Evolutionary conservation across 192 early-diverging fungal genomes (phyloP).

Genomic region (Coemansia asiatica): DNA sequence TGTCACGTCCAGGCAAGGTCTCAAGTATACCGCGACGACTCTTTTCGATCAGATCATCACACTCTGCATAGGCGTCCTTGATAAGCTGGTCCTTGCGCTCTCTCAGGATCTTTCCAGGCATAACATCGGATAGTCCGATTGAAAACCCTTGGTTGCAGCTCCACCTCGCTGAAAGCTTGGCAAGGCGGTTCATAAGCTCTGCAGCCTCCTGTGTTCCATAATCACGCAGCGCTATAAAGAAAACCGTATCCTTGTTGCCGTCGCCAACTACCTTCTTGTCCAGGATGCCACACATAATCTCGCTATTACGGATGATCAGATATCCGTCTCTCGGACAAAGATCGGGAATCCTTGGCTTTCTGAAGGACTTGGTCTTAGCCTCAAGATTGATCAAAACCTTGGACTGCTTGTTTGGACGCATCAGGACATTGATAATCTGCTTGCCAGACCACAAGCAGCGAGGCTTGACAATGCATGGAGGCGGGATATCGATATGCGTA

Average conservation of each 20-base stretch:
- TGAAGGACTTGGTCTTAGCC: constrained; percentile 78
- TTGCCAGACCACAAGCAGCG: constrained; percentile 93
- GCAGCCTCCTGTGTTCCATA: constrained; percentile 84
- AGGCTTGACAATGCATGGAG: constrained; percentile 90
- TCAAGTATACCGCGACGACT: constrained; percentile 73
- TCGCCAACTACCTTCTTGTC: constrained; percentile 97
- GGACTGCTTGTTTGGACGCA: constrained; percentile 77
- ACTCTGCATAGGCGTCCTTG: constrained; percentile 76
- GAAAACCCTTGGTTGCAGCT: constrained; percentile 93
- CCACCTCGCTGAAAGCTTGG: constrained; percentile 92
- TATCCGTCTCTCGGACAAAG: constrained; percentile 90
- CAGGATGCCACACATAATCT: constrained; percentile 89
- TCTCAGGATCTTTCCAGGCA: constrained; percentile 74
- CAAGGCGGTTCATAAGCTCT: constrained; percentile 90
- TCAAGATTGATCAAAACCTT: constrained; percentile 82
- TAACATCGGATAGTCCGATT: constrained; percentile 98
- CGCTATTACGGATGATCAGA: constrained; percentile 89
- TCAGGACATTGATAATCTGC: constrained; percentile 86
- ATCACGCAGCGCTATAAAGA: constrained; percentile 91
- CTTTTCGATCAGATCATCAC: constrained; percentile 77
- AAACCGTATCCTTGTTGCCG: constrained; percentile 91
- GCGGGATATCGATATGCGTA: constrained; percentile 85
- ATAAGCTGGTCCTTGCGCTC: constrained; percentile 80
- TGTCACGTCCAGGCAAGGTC: constrained; percentile 81
- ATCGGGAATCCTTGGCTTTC: constrained; percentile 60